phyloP scores from a whole-genome alignment of 2,329 filamentous ascomycete genomes.

The Fusarium marasasianum region DNA sequence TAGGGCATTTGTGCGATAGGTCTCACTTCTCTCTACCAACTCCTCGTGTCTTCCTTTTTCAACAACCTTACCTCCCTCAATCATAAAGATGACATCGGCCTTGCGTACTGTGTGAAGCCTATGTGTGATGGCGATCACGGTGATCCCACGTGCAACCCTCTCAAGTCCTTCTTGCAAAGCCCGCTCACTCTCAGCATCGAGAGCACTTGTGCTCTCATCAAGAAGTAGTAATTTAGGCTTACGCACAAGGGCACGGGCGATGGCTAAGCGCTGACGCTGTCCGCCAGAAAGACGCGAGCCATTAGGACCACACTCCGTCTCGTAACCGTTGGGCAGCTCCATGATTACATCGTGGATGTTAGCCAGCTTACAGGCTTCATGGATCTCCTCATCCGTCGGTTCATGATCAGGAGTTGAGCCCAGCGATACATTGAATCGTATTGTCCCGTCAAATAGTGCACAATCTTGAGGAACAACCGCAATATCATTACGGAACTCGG shows the following conservation, averaged over 20 bases:
- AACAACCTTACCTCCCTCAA: constrained; percentile 62
- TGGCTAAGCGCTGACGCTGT: constrained; percentile 80
- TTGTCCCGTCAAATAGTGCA: constrained; percentile 65
- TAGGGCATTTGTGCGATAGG: constrained; percentile 61
- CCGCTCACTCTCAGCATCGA: constrained; percentile 76
- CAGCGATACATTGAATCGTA: constrained; percentile 65
- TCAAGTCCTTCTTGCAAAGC: constrained; percentile 74
- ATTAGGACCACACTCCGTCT: constrained; percentile 75
- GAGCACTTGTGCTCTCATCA: constrained; percentile 82
- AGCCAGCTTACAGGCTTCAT: constrained; percentile 72
- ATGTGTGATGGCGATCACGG: constrained; percentile 68
- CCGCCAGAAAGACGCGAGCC: constrained; percentile 80
- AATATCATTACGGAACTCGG: constrained; percentile 61
- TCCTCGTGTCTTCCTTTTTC: constrained; percentile 64
- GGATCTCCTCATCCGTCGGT: constrained; percentile 68
- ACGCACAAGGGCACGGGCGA: constrained; percentile 79
- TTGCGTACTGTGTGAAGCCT: constrained; percentile 65
- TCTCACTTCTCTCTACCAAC: constrained; percentile 61
- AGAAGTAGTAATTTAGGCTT: constrained; percentile 78
- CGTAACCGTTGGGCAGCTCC: constrained; percentile 70
- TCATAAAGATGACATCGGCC: constrained; percentile 67
- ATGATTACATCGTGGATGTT: constrained; percentile 76
- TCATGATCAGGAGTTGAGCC: constrained; percentile 64
- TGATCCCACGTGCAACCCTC: constrained; percentile 61
- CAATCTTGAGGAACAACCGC: constrained; percentile 67